A percentile compares a stretch with the other conserved stretches of the same genome.
phyloP scores from a whole-genome alignment of 768 basidiomycete genomes.

The Boletus rubroflammeus region DNA sequence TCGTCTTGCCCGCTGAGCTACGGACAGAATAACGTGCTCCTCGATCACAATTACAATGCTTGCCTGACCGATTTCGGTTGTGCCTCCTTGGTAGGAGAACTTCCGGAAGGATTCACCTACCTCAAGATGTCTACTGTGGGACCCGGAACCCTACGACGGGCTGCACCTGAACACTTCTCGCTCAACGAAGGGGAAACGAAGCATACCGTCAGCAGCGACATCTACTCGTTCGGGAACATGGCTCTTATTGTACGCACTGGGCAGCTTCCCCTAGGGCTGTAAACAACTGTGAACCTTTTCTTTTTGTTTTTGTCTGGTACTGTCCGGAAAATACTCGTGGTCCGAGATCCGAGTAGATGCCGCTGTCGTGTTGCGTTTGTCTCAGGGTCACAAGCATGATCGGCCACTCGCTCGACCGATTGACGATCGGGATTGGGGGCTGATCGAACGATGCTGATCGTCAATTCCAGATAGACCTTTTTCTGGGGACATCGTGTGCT shows the following conservation, averaged over 20 bases:
- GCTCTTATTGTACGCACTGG: neutral
- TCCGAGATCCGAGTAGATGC: neutral
- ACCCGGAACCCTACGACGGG: conserved; percentile 6
- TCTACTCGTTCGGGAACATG: conserved; percentile 8
- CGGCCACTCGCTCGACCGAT: neutral
- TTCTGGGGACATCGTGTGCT: neutral
- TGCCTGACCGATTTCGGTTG: conserved; percentile 8
- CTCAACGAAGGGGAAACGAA: neutral
- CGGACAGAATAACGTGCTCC: conserved; percentile 10
- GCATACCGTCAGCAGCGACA: conserved; percentile 2
- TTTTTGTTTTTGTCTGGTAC: neutral
- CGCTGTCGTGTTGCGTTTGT: neutral
- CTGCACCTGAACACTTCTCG: conserved; percentile 7
- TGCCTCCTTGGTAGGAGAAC: conserved; percentile 4
- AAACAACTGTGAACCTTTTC: neutral
- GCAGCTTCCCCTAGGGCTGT: neutral
- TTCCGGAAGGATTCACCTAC: neutral
- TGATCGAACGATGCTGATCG: conserved; percentile 8
- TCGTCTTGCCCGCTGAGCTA: too few species aligned
- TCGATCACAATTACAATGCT: conserved; percentile 4
- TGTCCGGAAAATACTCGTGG: neutral
- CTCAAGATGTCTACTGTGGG: neutral
- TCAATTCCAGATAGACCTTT: neutral
- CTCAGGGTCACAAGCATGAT: neutral
- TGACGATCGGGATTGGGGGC: neutral